Evolutionary conservation across 1,284 basidiomycete genomes (phyloP).

Genomic region (Earliella scabrosa): DNA sequence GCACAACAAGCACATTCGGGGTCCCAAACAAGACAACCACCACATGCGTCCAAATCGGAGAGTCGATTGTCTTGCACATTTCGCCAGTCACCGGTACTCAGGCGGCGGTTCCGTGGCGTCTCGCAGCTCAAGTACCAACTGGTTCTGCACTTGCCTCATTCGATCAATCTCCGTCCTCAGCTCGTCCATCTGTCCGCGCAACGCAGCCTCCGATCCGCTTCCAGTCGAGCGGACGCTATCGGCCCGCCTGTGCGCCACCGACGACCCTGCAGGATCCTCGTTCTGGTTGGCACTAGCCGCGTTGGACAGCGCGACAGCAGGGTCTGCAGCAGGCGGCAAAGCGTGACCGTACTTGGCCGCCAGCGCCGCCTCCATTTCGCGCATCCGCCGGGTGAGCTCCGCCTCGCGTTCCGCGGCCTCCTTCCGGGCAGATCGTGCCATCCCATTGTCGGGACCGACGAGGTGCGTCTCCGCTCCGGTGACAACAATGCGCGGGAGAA

Average conservation of each 20-base stretch:
- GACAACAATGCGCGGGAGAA: slow-evolving; percentile 6
- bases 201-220: slow-evolving; percentile 1
- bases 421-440: slow-evolving; percentile 16
- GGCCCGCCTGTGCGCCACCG: not conserved
- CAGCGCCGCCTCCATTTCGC: slow-evolving; percentile 10
- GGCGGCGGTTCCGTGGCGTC: slow-evolving; percentile 6
- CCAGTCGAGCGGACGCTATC: not conserved
- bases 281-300: not conserved
- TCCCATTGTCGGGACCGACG: slow-evolving; percentile 19
- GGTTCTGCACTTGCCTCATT: slow-evolving; percentile 6
- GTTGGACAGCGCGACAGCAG: not conserved
- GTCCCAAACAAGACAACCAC: no score
- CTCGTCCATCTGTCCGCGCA: slow-evolving; percentile 5
- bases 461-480: slow-evolving; percentile 11
- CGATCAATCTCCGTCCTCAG: slow-evolving; percentile 8
- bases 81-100: slow-evolving; percentile 4
- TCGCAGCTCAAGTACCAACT: slow-evolving; percentile 6
- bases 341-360: not conserved
- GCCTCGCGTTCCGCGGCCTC: slow-evolving; percentile 14
- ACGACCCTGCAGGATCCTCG: not conserved
- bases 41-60: no score
- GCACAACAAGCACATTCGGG: no score
- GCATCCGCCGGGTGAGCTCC: slow-evolving; percentile 15
- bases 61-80: no score
- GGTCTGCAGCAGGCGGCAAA: not conserved